Base-by-base conservation (phyloP, 495 filamentous ascomycete genomes). In the Parachaetomium inaequale region DNA sequence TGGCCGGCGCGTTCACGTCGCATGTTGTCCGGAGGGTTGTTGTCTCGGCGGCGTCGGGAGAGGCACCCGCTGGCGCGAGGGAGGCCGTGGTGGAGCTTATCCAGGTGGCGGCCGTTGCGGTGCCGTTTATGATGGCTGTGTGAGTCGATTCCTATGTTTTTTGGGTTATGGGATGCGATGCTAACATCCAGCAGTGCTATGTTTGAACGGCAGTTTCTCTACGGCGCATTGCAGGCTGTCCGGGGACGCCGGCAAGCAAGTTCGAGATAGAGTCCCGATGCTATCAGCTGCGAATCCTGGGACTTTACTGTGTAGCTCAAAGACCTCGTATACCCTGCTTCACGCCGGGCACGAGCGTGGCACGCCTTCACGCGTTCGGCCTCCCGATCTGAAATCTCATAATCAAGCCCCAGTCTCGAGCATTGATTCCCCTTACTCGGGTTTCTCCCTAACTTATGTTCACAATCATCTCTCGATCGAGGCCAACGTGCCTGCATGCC, bases 141-240 rank as follows among this genome's bases (percentile, higher is more conserved):
- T 90, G 72, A 84, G 87, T 85, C 38, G 31, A 12, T 55, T 43
- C 31, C 26, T 8, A 38, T 34, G 45, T 42, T 31, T 46, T 63
- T 64, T 50, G 49, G 11, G 31, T 68, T 26, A n/a, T 50, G 55
- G 40, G 66, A 45, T 65, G 63, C 21, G 38, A 31, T 63, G 17
- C 62, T 63, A 68, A 73, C 66, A 36, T 45, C n/a, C 11, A 23
- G 53, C 46, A 91, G 87, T 61, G 66, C 83, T 32, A 79, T 82
- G 61, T 75, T 79, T 47, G 89, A 93, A 75, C 81, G 81, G 63
- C 64, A 68, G 36, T 89, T 86, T 67, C 69, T 88, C 34, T 66
- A 76, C 34, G 68, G 73, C 42, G 81, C 82, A 65, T 82, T 83
- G 61, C 75, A 63, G 25, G 74, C 75, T 26, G 55, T 80, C 36